Evolutionary conservation across 2,329 filamentous ascomycete genomes (phyloP).

Genomic region (Cladosporium sp.): DNA sequence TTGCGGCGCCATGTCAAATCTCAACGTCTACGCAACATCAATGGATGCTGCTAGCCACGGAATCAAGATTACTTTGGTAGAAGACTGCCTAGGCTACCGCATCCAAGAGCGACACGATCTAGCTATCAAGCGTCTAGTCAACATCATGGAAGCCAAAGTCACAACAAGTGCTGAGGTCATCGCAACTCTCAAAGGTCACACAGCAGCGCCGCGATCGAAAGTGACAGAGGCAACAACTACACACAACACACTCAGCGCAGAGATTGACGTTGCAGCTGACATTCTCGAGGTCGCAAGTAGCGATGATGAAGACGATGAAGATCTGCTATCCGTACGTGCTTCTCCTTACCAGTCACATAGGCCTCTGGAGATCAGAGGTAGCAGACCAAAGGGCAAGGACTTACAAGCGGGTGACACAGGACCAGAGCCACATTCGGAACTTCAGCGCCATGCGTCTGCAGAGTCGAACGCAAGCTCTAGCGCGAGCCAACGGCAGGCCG

Average conservation of each 20-base stretch:
- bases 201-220: slow-evolving; percentile 1
- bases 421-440: slow-evolving; percentile 29
- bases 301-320: slow-evolving; percentile 18
- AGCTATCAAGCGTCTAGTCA: slow-evolving; percentile 66
- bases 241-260: neutral
- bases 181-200: slow-evolving; percentile 5
- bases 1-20: slow-evolving; percentile 79
- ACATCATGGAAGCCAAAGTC: slow-evolving; percentile 69
- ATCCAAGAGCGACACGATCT: slow-evolving; percentile 63
- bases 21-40: slow-evolving; percentile 86
- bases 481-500: neutral
- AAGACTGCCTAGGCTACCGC: slow-evolving; percentile 84
- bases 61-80: slow-evolving; percentile 77
- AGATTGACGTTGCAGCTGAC: slow-evolving; percentile 8
- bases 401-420: slow-evolving; percentile 12
- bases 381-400: neutral
- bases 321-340: slow-evolving; percentile 12
- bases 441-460: slow-evolving; percentile 36
- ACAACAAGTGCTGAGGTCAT: slow-evolving; percentile 51
- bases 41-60: slow-evolving; percentile 86
- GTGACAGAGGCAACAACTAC: neutral
- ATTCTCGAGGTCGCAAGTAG: slow-evolving; percentile 16
- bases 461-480: slow-evolving; percentile 10
- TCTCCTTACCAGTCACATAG: slow-evolving; percentile 4
- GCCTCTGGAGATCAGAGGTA: slow-evolving; percentile 6